Evolutionary conservation across 768 basidiomycete genomes (phyloP).

Genomic region (Crassisporium funariophilum): DNA sequence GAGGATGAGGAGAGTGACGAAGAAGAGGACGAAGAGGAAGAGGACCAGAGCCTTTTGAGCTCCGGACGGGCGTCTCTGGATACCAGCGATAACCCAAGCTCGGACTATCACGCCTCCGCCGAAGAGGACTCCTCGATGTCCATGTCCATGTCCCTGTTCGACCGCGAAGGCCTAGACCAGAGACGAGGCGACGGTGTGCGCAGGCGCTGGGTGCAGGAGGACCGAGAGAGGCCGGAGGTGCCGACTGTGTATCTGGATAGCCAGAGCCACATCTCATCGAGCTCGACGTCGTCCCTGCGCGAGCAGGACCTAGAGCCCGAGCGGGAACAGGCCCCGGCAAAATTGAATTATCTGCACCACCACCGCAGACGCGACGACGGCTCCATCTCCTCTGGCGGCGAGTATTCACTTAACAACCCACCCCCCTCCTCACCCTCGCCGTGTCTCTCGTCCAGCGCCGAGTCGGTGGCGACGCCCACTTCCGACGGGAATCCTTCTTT

Average conservation of each 20-base stretch:
- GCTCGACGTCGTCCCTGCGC: conserved; percentile 28
- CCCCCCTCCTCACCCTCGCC: conserved; percentile 38
- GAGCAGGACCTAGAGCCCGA: conserved; percentile 5
- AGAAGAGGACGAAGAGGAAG: conserved; percentile 20
- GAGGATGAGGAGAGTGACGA: conserved; percentile 3
- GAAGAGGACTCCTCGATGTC: conserved; percentile 29
- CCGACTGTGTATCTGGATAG: conserved; percentile 43
- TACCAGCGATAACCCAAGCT: conserved; percentile 28
- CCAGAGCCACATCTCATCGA: conserved; percentile 31
- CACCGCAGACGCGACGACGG: conserved; percentile 16
- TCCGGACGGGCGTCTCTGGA: conserved; percentile 29
- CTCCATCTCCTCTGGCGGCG: conserved; percentile 31
- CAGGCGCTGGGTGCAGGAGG: conserved; percentile 3
- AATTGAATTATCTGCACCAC: conserved; percentile 4
- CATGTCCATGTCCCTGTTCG: conserved; percentile 17
- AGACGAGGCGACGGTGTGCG: background rate
- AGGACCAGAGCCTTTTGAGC: conserved; percentile 25
- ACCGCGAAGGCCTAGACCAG: conserved; percentile 12
- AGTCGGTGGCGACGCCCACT: conserved; percentile 59
- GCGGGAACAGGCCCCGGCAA: background rate
- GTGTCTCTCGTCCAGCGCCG: conserved; percentile 57
- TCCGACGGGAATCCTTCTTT: conserved; percentile 53
- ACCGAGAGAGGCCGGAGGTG: conserved; percentile 26
- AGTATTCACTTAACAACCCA: conserved; percentile 23
- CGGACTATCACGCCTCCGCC: conserved; percentile 39